Percentiles rank a stretch among this genome's conserved stretches.
Conservation (phyloP, 2,329 filamentous ascomycete species). For the Metarhizium humberi region DNA sequence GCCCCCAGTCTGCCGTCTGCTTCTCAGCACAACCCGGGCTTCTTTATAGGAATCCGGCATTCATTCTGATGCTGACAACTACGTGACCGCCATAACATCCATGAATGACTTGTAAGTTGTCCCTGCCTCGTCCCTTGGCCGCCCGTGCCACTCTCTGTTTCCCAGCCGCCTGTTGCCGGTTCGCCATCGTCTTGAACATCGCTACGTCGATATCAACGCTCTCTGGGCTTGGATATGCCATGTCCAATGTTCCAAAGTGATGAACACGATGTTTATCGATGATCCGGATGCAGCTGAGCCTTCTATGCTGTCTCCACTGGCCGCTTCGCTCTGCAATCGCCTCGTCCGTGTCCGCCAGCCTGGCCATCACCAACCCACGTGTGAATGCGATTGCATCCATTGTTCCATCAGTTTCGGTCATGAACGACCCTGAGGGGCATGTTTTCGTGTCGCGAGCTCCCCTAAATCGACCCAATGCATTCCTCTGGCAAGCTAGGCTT, state of each 20-base stretch:
- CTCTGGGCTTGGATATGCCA: slow-evolving; percentile 14
- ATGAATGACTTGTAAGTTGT: slow-evolving; percentile 44
- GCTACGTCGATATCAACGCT: slow-evolving; percentile 25
- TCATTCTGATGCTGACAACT: slow-evolving; percentile 18
- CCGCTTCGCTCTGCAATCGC: slow-evolving; percentile 32
- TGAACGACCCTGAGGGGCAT: slow-evolving; percentile 7
- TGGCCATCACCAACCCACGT: slow-evolving; percentile 34
- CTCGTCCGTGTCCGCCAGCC: slow-evolving; percentile 34
- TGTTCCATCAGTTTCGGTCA: slow-evolving; percentile 18
- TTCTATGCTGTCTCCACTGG: slow-evolving; percentile 10
- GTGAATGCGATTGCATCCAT: slow-evolving; percentile 34
- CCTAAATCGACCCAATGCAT: slow-evolving; percentile 13
- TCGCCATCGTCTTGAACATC: slow-evolving; percentile 21
- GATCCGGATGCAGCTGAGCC: slow-evolving; percentile 19
- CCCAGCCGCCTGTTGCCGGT: slow-evolving; percentile 27
- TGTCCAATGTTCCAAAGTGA: slow-evolving; percentile 20
- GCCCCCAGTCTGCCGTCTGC: slow-evolving; percentile 13
- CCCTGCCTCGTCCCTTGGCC: slow-evolving; percentile 14
- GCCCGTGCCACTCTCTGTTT: slow-evolving; percentile 21
- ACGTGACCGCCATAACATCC: slow-evolving; percentile 30
- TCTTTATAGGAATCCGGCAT: slow-evolving; percentile 8
- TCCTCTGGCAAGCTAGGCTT: slow-evolving; percentile 6
- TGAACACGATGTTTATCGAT: slow-evolving; percentile 25
- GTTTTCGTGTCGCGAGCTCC: slow-evolving; percentile 20
- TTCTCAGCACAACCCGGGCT: slow-evolving; percentile 3